Conservation (phyloP, 2,329 filamentous ascomycete genomes). For the Immersiporthe knoxdaviesiana region DNA sequence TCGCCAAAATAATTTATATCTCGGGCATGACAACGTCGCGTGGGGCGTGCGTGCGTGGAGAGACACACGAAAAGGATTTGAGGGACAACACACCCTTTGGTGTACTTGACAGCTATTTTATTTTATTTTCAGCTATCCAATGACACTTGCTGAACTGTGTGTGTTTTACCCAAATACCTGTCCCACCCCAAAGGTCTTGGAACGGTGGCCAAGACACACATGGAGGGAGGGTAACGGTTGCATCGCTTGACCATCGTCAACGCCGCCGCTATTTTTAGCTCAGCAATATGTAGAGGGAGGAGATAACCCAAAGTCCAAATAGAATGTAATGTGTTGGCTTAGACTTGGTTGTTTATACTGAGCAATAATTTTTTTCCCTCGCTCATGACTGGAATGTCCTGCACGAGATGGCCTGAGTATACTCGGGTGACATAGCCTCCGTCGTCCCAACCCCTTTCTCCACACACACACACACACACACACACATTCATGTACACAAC, state of each 20-base stretch:
- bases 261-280: neutral
- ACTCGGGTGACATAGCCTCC: neutral
- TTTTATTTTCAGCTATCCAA: neutral
- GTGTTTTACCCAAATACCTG: neutral
- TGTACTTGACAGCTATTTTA: neutral
- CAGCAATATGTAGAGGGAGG: neutral
- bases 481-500: neutral
- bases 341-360: neutral
- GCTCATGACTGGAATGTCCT: no score
- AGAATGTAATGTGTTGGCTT: neutral
- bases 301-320: no score
- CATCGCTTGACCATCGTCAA: neutral
- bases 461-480: neutral
- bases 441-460: neutral
- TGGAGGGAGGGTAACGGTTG: neutral
- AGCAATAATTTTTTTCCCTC: no score
- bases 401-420: neutral
- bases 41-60: neutral
- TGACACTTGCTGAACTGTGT: neutral
- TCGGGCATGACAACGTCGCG: neutral
- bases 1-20: neutral
- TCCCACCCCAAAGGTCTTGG: neutral
- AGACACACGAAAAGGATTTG: no score
- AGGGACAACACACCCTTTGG: neutral
- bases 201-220: neutral